Evolutionary conservation across 192 early-diverging fungal species (phyloP).

Genomic region (Rhizophagus clarus): DNA sequence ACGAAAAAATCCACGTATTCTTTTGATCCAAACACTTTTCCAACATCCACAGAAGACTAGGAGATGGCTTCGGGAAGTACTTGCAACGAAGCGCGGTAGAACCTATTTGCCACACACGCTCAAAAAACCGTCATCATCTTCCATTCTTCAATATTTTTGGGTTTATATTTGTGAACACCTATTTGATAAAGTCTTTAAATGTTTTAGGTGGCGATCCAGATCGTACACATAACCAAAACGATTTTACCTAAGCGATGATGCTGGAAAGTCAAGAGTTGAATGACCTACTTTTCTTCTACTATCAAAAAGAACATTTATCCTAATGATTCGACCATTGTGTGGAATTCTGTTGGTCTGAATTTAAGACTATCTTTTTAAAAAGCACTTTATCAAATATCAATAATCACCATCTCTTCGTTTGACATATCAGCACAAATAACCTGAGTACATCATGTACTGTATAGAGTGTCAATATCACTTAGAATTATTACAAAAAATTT

Average conservation of each 20-base stretch:
- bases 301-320: conserved; percentile 24
- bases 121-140: conserved; percentile 30
- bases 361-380: conserved; percentile 17
- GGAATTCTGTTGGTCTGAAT: neutral
- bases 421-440: conserved; percentile 13
- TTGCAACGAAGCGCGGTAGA: conserved; percentile 33
- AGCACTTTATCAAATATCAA: conserved; percentile 16
- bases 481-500: conserved; percentile 23
- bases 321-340: conserved; percentile 8
- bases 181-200: conserved; percentile 22
- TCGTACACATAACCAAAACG: conserved; percentile 1
- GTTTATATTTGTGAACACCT: conserved; percentile 22
- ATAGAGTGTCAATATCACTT: conserved; percentile 2
- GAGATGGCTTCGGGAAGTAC: conserved; percentile 20
- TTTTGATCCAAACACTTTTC: conserved; percentile 34
- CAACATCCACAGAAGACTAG: conserved; percentile 36
- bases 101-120: conserved; percentile 41
- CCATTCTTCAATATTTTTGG: conserved; percentile 17
- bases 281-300: neutral
- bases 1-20: conserved; percentile 38
- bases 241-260: conserved; percentile 18
- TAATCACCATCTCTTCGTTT: conserved; percentile 14
- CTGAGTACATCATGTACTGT: conserved; percentile 13
- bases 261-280: conserved; percentile 19
- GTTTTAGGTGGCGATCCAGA: conserved; percentile 11